Conservation (phyloP, 2,329 filamentous ascomycete genomes). For the Colletotrichum sp. region DNA sequence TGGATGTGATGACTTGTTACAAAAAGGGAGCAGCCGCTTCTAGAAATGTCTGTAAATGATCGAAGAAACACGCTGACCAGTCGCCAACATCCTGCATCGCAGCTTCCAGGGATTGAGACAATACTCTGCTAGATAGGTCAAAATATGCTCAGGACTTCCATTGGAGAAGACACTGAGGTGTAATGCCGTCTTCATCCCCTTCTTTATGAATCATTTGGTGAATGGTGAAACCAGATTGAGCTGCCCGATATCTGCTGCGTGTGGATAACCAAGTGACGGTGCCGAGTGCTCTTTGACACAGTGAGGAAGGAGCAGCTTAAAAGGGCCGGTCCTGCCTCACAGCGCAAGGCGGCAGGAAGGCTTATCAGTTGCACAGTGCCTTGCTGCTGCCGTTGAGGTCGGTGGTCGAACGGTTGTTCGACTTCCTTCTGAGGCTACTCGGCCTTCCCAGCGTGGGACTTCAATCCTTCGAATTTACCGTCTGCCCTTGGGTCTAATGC, state of each 20-base stretch:
- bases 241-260: accelerated
- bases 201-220: neutral
- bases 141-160: neutral
- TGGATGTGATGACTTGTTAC: neutral
- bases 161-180: neutral
- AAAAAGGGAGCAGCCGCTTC: neutral
- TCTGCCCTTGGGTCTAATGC: neutral
- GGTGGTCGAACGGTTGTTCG: neutral
- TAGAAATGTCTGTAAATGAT: neutral
- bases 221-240: neutral
- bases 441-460: neutral
- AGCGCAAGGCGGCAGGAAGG: neutral
- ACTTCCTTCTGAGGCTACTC: neutral
- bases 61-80: accelerated
- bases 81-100: accelerated
- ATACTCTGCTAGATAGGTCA: accelerated
- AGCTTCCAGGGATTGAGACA: neutral
- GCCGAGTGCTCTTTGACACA: accelerated
- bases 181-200: accelerated
- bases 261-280: neutral
- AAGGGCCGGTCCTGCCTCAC: neutral
- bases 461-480: neutral
- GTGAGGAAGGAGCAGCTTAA: neutral
- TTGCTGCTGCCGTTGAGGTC: neutral
- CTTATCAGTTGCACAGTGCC: neutral